Evolutionary conservation across 2,329 filamentous ascomycete genomes (phyloP), one percentile per base, ranked within the genome.

Genomic region (Blastomyces emzantsi): DNA sequence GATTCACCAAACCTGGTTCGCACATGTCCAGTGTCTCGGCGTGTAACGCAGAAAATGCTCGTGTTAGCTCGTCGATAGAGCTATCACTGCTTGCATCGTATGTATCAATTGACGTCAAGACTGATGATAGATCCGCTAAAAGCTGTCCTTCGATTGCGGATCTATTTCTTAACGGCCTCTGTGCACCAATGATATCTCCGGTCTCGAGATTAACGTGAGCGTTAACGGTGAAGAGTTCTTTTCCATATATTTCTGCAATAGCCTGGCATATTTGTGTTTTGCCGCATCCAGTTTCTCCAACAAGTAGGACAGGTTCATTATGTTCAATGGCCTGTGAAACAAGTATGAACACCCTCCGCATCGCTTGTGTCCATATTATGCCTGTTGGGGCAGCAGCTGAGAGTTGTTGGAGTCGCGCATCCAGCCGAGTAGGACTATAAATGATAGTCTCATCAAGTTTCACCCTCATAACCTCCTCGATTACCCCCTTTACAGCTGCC

Each of bases 201-300:
- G 95, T 97, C 74, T 99, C 95, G 0, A 94, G 92, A 68, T 99
- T 99, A 69, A 97, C 93, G 75, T 99, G 95, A 2, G 95, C 94
- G 73, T 99, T 99, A 71, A 99, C 88, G 69, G 93, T 94, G 68
- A 92, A 87, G 49, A 99, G 79, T 66, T 90, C 81, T 70, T 88
- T 91, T 19, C 82, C 80, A 66, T 90, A 83, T 3, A 90, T 88
- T 71, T 96, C 89, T 2, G 94, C 92, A 62, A 97, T 83, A 72
- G 96, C 83, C 74, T 99, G 94, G 69, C 91, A 95, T 7, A 99
- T 90, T 1, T 93, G 97, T 0, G 94, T 99, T 78, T 99, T 99
- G 65, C 95, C 94, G 71, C 93, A 97, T 6, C 94, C 94, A 22
- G 94, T 99, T 74, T 99, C 95, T 66, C 94, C 94, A 15, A 99